phyloP scores from a whole-genome alignment of 2,329 filamentous ascomycete genomes.

The Botrytis paeoniae region DNA sequence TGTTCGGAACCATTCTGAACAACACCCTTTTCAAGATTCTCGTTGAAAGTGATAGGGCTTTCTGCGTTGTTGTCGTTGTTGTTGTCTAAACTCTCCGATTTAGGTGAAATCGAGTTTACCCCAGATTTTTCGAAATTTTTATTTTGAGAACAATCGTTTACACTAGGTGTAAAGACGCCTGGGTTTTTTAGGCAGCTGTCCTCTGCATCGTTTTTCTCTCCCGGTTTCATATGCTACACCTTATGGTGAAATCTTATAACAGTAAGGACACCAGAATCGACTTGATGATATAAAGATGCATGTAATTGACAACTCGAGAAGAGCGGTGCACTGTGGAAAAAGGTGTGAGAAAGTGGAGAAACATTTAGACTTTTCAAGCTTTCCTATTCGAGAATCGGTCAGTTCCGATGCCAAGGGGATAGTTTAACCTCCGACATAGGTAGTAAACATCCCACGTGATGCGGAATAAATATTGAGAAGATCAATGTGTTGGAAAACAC shows the following conservation, averaged over 20 bases:
- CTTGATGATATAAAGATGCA: background rate
- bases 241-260: slow-evolving; percentile 7
- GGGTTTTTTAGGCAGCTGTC: slow-evolving; percentile 22
- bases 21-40: slow-evolving; percentile 22
- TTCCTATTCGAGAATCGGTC: background rate
- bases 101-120: background rate
- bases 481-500: background rate
- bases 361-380: background rate
- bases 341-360: background rate
- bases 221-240: slow-evolving; percentile 18
- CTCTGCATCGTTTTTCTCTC: slow-evolving; percentile 17
- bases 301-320: background rate
- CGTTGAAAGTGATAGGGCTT: background rate
- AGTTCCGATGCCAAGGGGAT: background rate
- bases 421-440: background rate
- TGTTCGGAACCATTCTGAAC: slow-evolving; percentile 9
- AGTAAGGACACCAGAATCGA: background rate
- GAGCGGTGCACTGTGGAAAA: background rate
- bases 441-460: background rate
- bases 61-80: background rate
- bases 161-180: slow-evolving; percentile 3
- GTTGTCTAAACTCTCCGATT: background rate
- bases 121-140: slow-evolving; percentile 1
- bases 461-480: background rate
- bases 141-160: slow-evolving; percentile 1